phyloP scores from a whole-genome alignment of 106 monocot genomes.

The Dioscorea alata region DNA sequence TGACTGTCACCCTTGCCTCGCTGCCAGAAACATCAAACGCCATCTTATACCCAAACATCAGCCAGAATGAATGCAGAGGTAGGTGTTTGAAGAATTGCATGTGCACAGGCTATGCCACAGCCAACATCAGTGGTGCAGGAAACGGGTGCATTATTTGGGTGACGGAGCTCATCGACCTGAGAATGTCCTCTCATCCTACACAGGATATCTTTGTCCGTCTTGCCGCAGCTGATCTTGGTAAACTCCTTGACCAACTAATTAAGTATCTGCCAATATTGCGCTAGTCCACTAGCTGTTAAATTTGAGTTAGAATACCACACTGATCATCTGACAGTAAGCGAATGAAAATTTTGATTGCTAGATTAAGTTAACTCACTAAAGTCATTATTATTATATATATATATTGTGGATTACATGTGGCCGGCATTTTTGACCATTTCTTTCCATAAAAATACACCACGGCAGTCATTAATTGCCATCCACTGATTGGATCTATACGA shows the following conservation, averaged over 20 bases:
- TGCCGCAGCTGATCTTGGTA: constrained; percentile 3
- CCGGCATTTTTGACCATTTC: too few relatives aligned
- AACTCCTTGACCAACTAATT: neutral
- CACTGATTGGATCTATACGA: too few relatives aligned
- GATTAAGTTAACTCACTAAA: too few relatives aligned
- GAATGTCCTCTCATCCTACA: neutral
- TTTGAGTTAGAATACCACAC: too few relatives aligned
- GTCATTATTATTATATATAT: too few relatives aligned
- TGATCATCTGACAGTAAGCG: too few relatives aligned
- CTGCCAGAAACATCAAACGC: constrained; percentile 22
- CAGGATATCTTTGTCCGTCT: constrained; percentile 8
- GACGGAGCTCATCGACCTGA: constrained; percentile 4
- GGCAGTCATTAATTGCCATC: too few relatives aligned
- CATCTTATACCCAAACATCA: constrained; percentile 3
- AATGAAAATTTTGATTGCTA: too few relatives aligned
- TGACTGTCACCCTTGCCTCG: constrained; percentile 10
- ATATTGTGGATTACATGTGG: too few relatives aligned
- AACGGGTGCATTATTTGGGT: constrained; percentile 18
- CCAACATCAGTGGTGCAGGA: neutral
- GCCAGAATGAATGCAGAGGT: constrained; percentile 1
- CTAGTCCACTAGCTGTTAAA: too few relatives aligned
- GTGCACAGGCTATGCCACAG: constrained; percentile 11
- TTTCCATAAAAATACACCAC: too few relatives aligned
- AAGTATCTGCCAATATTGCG: too few relatives aligned
- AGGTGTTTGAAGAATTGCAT: constrained; percentile 10